phyloP scores from a whole-genome alignment of 139 green algal species.

The Chloropicon primus region DNA sequence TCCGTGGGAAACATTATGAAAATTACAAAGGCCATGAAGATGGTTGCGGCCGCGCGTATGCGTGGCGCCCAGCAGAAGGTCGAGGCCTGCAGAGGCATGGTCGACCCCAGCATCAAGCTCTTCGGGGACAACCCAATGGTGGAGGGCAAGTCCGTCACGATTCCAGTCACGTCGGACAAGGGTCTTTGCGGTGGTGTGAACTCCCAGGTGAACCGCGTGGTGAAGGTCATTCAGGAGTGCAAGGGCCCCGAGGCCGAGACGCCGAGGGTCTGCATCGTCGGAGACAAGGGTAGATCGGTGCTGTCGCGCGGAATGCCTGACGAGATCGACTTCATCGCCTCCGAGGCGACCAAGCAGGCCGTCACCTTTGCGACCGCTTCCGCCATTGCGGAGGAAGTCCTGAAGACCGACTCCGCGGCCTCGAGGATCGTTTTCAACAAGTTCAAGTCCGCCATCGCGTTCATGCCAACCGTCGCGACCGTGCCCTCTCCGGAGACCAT shows the following conservation, averaged over 20 bases:
- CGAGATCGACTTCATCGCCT: slow-evolving; percentile 26
- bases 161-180: slow-evolving; percentile 82
- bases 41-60: slow-evolving; percentile 99
- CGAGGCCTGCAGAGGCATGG: slow-evolving; percentile 65
- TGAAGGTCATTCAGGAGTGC: slow-evolving; percentile 1
- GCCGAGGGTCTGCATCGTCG: slow-evolving; percentile 41
- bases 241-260: not conserved
- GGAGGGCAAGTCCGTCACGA: slow-evolving; percentile 36
- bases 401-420: slow-evolving; percentile 70
- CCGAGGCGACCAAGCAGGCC: slow-evolving; percentile 50
- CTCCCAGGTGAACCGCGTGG: slow-evolving; percentile 24
- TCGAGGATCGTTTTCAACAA: slow-evolving; percentile 82
- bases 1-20: slow-evolving; percentile 97
- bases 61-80: slow-evolving; percentile 53
- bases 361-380: slow-evolving; percentile 27
- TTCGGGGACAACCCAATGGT: slow-evolving; percentile 73
- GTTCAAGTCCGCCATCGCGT: slow-evolving; percentile 80
- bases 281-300: slow-evolving; percentile 84
- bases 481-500: slow-evolving; percentile 67
- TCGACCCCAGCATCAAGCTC: slow-evolving; percentile 64
- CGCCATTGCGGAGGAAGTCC: slow-evolving; percentile 75
- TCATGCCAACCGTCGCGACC: slow-evolving; percentile 88
- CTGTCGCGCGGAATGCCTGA: slow-evolving; percentile 45
- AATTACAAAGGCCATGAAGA: slow-evolving; percentile 99
- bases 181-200: slow-evolving; percentile 98